A percentile compares a stretch with the other conserved stretches of the same genome.
Conservation (phyloP, 2,329 filamentous ascomycete genomes). For the Sphaerostilbella broomeana region DNA sequence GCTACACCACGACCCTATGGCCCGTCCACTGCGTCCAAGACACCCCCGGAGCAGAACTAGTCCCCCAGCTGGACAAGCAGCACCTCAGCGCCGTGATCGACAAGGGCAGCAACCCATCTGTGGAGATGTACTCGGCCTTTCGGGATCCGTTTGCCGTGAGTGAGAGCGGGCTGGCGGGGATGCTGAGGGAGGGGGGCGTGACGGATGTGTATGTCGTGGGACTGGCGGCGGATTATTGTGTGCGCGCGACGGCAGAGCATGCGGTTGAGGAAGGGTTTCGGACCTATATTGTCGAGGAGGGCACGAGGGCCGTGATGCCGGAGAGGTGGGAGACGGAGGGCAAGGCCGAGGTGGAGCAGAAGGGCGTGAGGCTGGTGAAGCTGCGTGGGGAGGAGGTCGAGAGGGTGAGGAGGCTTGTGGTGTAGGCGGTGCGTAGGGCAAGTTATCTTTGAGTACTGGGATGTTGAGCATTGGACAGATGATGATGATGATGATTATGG, state of each 20-base stretch:
- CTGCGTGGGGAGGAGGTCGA: not conserved
- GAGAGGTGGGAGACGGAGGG: slow-evolving; percentile 52
- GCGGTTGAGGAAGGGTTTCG: slow-evolving; percentile 67
- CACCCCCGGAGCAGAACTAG: slow-evolving; percentile 64
- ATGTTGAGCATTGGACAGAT: too few species aligned
- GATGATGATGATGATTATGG: too few species aligned
- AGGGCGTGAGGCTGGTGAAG: slow-evolving; percentile 4
- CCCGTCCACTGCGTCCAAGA: slow-evolving; percentile 80
- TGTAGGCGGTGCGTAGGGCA: not conserved
- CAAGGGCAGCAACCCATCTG: slow-evolving; percentile 66
- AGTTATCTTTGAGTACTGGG: too few species aligned
- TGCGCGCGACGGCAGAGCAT: slow-evolving; percentile 74
- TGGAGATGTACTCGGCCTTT: slow-evolving; percentile 96
- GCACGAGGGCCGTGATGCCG: slow-evolving; percentile 64
- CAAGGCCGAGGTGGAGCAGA: not conserved
- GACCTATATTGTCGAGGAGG: slow-evolving; percentile 73
- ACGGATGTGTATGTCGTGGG: slow-evolving; percentile 83
- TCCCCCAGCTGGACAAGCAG: slow-evolving; percentile 59
- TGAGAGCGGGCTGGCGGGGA: slow-evolving; percentile 55
- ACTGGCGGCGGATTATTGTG: slow-evolving; percentile 84
- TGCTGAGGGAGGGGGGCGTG: slow-evolving; percentile 51
- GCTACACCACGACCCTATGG: slow-evolving; percentile 69
- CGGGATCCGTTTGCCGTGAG: slow-evolving; percentile 66
- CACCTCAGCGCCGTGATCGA: slow-evolving; percentile 61
- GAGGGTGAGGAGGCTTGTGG: not conserved